phyloP scores from a whole-genome alignment of 768 basidiomycete species.

The Hemileccinum impolitum region DNA sequence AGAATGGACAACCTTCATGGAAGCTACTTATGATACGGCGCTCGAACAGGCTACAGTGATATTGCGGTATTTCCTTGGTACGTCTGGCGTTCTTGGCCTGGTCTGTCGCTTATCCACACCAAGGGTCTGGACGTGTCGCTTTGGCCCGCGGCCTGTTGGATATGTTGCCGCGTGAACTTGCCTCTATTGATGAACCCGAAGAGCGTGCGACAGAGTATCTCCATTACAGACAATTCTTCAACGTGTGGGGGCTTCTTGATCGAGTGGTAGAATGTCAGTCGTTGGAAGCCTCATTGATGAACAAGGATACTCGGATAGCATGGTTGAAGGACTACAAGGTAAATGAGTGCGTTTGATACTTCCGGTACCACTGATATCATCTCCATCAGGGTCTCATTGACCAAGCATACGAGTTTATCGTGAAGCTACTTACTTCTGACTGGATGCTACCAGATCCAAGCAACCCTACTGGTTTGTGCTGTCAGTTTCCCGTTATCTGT shows the following conservation, averaged over 20 bases:
- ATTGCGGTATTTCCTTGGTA: conserved; percentile 86
- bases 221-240: conserved; percentile 79
- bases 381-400: conserved; percentile 53
- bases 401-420: conserved; percentile 58
- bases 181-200: conserved; percentile 61
- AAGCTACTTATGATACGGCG: conserved; percentile 71
- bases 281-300: conserved; percentile 53
- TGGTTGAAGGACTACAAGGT: conserved; percentile 72
- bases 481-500: neutral
- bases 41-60: conserved; percentile 87
- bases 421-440: conserved; percentile 71
- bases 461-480: conserved; percentile 31
- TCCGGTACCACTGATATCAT: neutral
- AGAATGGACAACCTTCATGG: conserved; percentile 87
- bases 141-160: conserved; percentile 59
- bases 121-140: conserved; percentile 72
- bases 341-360: neutral
- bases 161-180: conserved; percentile 61
- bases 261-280: conserved; percentile 59
- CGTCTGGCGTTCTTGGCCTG: conserved; percentile 19
- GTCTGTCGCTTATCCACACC: neutral
- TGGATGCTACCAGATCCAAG: conserved; percentile 67
- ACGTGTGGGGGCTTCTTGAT: conserved; percentile 65
- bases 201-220: conserved; percentile 71
- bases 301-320: conserved; percentile 50